Percentiles rank a stretch among this genome's conserved stretches.
phyloP scores from a whole-genome alignment of 1,284 basidiomycete species.

The Flammula alnicola region DNA sequence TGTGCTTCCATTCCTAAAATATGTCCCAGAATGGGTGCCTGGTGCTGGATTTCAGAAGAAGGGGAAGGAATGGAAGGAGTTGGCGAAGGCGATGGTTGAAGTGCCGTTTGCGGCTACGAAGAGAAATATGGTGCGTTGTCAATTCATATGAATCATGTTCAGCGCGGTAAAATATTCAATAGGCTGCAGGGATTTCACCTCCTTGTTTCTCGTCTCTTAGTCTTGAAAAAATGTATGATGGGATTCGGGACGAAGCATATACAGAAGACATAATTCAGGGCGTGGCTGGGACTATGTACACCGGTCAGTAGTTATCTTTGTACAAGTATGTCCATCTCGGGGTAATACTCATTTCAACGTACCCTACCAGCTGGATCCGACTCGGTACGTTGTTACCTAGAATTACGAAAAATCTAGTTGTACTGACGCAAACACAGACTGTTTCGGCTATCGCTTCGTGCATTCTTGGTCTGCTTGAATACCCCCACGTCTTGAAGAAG shows the following conservation, averaged over 20 bases:
- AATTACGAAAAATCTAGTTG: too few species aligned
- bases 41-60: slow-evolving; percentile 28
- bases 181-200: slow-evolving; percentile 16
- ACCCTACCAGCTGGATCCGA: too few species aligned
- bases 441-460: slow-evolving; percentile 26
- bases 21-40: slow-evolving; percentile 26
- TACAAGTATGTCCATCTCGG: too few species aligned
- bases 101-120: slow-evolving; percentile 24
- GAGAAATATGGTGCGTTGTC: slow-evolving; percentile 18
- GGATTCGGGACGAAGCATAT: slow-evolving; percentile 17
- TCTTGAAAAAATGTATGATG: slow-evolving; percentile 14
- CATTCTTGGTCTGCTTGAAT: slow-evolving; percentile 38
- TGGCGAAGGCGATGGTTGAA: slow-evolving; percentile 24
- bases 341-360: too few species aligned
- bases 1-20: slow-evolving; percentile 23
- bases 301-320: too few species aligned
- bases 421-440: slow-evolving; percentile 24
- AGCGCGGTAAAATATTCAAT: background rate
- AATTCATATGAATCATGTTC: background rate
- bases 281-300: too few species aligned
- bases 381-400: too few species aligned
- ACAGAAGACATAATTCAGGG: slow-evolving; percentile 26
- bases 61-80: slow-evolving; percentile 17
- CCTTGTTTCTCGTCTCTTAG: slow-evolving; percentile 19
- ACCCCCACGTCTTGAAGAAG: too few species aligned